phyloP scores from a whole-genome alignment of 805 yeast genomes.

The Candida gorgasii region DNA sequence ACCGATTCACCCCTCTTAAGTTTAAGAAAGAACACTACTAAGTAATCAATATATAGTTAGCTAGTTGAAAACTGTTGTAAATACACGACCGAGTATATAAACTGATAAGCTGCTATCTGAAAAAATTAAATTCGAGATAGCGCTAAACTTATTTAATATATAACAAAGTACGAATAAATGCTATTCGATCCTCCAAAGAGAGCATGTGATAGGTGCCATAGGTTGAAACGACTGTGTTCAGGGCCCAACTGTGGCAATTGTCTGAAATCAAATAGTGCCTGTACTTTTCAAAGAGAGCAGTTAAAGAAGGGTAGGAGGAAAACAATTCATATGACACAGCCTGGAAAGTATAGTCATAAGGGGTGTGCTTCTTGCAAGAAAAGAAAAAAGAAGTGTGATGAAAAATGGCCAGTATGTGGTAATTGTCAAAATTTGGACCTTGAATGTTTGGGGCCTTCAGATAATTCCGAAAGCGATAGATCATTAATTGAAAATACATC shows the following conservation, averaged over 20 bases:
- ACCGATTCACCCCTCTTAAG: constrained; percentile 20
- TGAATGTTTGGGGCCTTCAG: constrained; percentile 16
- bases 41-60: no score
- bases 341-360: constrained; percentile 17
- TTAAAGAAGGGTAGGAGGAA: constrained; percentile 19
- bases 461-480: no score
- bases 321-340: no score
- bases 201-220: constrained; percentile 29
- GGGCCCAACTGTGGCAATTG: constrained; percentile 23
- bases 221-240: constrained; percentile 24
- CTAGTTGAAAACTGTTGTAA: no score
- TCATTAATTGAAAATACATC: no score
- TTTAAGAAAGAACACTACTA: constrained; percentile 14
- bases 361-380: constrained; percentile 23
- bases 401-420: constrained; percentile 22
- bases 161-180: no score
- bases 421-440: constrained; percentile 17
- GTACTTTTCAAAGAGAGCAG: constrained; percentile 18
- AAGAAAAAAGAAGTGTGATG: constrained; percentile 27
- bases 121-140: no score
- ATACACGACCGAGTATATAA: no score
- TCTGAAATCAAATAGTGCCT: constrained; percentile 7
- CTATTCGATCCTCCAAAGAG: no score
- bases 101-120: no score
- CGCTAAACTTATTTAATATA: no score